A percentile compares a stretch with the other conserved stretches of the same genome.
phyloP scores from a whole-genome alignment of 2,329 filamentous ascomycete species.

The Talaromyces atroroseus region DNA sequence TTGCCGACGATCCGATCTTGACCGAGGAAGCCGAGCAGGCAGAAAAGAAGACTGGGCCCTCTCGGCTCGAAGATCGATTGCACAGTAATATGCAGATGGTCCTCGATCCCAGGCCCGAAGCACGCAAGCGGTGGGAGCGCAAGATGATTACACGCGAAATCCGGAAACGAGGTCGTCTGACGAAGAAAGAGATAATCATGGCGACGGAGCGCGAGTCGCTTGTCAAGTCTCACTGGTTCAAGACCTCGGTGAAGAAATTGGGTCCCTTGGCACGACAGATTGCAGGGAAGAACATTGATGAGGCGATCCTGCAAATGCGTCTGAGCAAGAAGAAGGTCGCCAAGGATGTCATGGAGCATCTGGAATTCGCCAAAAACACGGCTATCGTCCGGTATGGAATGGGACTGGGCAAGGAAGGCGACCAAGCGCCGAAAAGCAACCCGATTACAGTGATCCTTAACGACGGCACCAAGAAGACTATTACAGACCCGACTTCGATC shows the following conservation, averaged over 20 bases:
- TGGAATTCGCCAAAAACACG: slow-evolving; percentile 74
- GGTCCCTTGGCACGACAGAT: slow-evolving; percentile 82
- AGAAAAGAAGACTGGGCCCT: not conserved
- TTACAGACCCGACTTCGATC: slow-evolving; percentile 71
- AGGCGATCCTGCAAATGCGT: slow-evolving; percentile 89
- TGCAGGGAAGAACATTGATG: slow-evolving; percentile 84
- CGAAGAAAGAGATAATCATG: slow-evolving; percentile 61
- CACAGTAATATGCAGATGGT: slow-evolving; percentile 54
- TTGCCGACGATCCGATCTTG: slow-evolving; percentile 31
- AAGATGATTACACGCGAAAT: slow-evolving; percentile 78
- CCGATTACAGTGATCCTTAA: slow-evolving; percentile 63
- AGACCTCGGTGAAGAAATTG: slow-evolving; percentile 89
- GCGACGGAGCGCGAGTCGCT: slow-evolving; percentile 57
- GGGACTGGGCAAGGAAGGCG: slow-evolving; percentile 54
- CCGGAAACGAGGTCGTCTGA: slow-evolving; percentile 60
- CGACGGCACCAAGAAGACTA: slow-evolving; percentile 65
- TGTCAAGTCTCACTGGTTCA: slow-evolving; percentile 64
- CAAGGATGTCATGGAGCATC: slow-evolving; percentile 68
- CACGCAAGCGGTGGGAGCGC: slow-evolving; percentile 70
- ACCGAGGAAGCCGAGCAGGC: slow-evolving; percentile 18
- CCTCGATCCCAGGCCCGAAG: slow-evolving; percentile 69
- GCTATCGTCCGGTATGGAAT: slow-evolving; percentile 78
- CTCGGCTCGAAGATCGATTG: slow-evolving; percentile 36
- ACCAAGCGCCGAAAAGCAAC: slow-evolving; percentile 24
- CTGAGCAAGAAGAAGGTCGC: slow-evolving; percentile 94